Evolutionary conservation across 2,329 filamentous ascomycete species (phyloP).

Genomic region (Canariomyces notabilis): DNA sequence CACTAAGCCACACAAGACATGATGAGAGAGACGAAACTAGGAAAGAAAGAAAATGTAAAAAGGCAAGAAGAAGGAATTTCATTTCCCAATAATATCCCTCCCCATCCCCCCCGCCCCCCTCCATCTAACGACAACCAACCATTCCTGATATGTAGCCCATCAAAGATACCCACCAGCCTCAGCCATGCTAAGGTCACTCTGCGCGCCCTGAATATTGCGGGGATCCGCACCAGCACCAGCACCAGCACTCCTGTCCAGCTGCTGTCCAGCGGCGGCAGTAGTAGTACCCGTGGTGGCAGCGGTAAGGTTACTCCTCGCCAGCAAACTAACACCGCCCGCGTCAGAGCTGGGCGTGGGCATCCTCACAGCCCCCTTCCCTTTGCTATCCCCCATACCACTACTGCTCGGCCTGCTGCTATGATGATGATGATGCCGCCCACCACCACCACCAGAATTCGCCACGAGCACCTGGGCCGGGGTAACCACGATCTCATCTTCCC

Average conservation of each 20-base stretch:
- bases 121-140: not conserved
- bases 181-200: constrained; percentile 35
- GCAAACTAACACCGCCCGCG: constrained; percentile 41
- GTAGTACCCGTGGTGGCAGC: too few relatives aligned
- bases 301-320: constrained; percentile 18
- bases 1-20: not conserved
- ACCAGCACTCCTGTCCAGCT: constrained; percentile 8
- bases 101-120: not conserved
- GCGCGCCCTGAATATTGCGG: constrained; percentile 5
- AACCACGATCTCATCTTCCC: constrained; percentile 92
- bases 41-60: not conserved
- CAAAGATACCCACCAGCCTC: constrained; percentile 18
- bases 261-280: too few relatives aligned
- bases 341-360: constrained; percentile 48
- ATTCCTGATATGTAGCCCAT: not conserved
- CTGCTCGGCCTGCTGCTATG: too few relatives aligned
- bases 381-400: too few relatives aligned
- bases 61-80: not conserved
- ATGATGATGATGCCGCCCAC: too few relatives aligned
- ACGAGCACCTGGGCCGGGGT: constrained; percentile 92
- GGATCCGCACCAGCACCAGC: not conserved
- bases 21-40: not conserved
- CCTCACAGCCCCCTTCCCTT: constrained; percentile 26
- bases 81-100: not conserved
- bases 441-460: constrained; percentile 39